phyloP scores from a whole-genome alignment of 305 asterid genomes.

The Nicotiana rustica region DNA sequence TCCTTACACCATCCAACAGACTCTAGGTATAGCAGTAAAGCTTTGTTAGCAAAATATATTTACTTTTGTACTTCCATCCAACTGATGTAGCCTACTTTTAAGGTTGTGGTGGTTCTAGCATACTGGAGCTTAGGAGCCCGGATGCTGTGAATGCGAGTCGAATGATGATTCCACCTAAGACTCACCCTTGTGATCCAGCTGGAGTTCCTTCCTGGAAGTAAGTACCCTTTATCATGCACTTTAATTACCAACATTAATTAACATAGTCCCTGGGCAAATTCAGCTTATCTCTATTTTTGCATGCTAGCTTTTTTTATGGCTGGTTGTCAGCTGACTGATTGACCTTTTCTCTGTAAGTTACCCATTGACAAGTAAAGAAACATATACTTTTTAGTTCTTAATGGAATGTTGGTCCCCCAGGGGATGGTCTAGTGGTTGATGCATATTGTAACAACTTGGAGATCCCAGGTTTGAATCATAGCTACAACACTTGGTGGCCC shows the following conservation, averaged over 20 bases:
- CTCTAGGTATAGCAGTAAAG: neutral
- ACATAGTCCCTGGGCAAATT: neutral
- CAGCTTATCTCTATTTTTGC: neutral
- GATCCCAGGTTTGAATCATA: neutral
- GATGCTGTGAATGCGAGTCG: neutral
- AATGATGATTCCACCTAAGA: neutral
- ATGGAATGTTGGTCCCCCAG: neutral
- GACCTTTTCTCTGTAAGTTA: neutral
- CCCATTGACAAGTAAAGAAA: neutral
- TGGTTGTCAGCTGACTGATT: neutral
- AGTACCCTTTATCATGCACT: slow-evolving; percentile 7
- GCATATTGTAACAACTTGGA: neutral
- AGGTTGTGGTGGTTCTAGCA: neutral
- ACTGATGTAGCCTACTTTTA: neutral
- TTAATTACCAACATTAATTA: neutral
- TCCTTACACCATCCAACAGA: neutral
- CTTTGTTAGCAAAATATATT: neutral
- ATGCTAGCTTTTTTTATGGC: neutral
- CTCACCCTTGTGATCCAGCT: slow-evolving; percentile 21
- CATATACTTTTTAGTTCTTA: neutral
- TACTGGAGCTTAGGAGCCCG: neutral
- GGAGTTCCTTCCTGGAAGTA: slow-evolving; percentile 20
- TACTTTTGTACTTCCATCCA: neutral
- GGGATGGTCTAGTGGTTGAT: neutral
- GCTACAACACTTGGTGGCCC: neutral